phyloP scores from a whole-genome alignment of 441 rosid genomes.

The Corymbia calophylla region DNA sequence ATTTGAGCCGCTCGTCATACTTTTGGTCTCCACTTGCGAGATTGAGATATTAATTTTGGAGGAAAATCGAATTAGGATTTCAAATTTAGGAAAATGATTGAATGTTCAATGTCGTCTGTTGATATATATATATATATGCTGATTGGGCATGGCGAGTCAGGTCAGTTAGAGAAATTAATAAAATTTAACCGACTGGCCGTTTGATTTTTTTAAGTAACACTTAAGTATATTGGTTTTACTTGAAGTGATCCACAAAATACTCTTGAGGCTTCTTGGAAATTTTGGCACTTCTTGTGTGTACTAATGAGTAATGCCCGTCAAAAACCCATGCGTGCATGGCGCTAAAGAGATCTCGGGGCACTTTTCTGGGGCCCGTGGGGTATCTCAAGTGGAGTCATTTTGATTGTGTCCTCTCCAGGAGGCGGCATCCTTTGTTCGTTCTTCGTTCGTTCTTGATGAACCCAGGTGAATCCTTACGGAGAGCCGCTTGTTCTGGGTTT shows the following conservation, averaged over 20 bases:
- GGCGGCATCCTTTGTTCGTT: not conserved
- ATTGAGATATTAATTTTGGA: not conserved
- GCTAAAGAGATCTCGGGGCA: not conserved
- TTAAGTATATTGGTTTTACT: not conserved
- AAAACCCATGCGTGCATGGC: not conserved
- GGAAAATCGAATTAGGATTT: not conserved
- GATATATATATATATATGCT: too few species aligned
- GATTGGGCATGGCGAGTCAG: not conserved
- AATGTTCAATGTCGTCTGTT: not conserved
- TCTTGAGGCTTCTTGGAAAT: not conserved
- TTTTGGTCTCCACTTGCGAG: not conserved
- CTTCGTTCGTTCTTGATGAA: not conserved
- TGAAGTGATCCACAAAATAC: not conserved
- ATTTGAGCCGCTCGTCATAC: not conserved
- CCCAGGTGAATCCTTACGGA: not conserved
- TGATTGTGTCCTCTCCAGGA: not conserved
- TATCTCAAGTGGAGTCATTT: not conserved
- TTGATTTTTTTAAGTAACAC: not conserved
- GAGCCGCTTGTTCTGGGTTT: not conserved
- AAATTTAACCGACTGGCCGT: too few species aligned
- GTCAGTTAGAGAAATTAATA: not conserved
- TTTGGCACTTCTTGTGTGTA: not conserved
- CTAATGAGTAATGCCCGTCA: too few species aligned
- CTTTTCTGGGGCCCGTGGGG: not conserved
- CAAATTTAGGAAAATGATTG: not conserved